Base-by-base conservation (phyloP, 2,329 filamentous ascomycete genomes). In the Lomentospora prolificans region DNA sequence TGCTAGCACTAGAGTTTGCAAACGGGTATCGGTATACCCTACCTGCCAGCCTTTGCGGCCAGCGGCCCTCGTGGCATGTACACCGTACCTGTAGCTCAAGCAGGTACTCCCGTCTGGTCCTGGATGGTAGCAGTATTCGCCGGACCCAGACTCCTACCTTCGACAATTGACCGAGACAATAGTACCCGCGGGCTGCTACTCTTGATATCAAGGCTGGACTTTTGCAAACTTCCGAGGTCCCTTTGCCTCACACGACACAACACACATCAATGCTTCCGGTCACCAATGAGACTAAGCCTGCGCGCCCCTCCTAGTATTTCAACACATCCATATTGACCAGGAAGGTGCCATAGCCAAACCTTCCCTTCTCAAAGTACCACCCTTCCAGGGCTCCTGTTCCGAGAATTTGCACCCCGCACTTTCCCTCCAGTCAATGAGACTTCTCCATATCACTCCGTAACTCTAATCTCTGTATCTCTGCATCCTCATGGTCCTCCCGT, bases 291-390 rank as follows among this genome's bases (percentile, higher is more conserved):
- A 33, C 30, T 33, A 12, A 33, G 12, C 44, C 22, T 22, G 19
- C 17, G 24, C 5, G 10, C 44, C 44, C 44, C n/a, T 48, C 44
- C 44, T 48, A 48, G 24, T 48, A 19, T 48, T 48, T 48, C 44
- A 48, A 48, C 44, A 48, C 44, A 25, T 25, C 44, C 22, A 48
- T 10, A 48, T 48, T 48, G 44, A n/a, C 22, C 44, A 48, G 44
- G 44, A 48, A 27, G 44, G 44, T 48, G 44, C n/a, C 44, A 22
- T 48, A 22, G 44, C 19, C 44, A 48, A 48, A 48, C 44, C 44
- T 48, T 48, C 44, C 44, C 44, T 48, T 48, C 44, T 25, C 44
- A 48, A n/a, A 41, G 22, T 48, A 10, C 44, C 17, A 22, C 44
- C 44, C 44, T 22, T 25, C n/a, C n/a, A n/a, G n/a, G n/a, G n/a